Evolutionary conservation across 2,329 filamentous ascomycete species (phyloP), one percentile per base, ranked within the genome.

Genomic region (Coleophoma eucalyptorum): DNA sequence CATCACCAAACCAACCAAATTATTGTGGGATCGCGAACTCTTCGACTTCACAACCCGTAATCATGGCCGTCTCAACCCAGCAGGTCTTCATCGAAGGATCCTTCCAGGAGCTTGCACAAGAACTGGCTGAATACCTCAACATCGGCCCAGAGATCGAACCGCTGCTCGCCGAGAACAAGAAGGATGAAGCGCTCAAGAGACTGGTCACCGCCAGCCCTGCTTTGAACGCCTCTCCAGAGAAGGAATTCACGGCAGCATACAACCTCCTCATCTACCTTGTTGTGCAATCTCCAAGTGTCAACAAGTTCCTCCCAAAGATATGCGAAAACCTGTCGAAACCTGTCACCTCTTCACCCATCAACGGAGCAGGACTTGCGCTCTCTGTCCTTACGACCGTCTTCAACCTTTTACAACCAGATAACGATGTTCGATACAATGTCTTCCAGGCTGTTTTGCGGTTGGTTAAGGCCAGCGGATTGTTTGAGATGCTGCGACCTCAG

Each of bases 181-280:
- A 84, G 65, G 90, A 91, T 75, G 91, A 95, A 59, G 85, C 90
- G 43, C 80, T 99, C 51, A 88, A 92, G 77, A 92, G 91, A 79
- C 79, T 99, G 58, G 89, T 97, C 55, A 83, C 86, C 59, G 88
- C 89, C 51, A 90, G 90, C 48, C 73, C 80, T 48, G 81, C 80
- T 46, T 78, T 99, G 67, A 96, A 92, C 72, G 80, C 81, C 56
- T 89, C 91, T 50, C 90, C 93, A 52, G 94, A 99, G 80, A 95
- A 94, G 81, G 93, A 97, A 72, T 94, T 97, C 70, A 92, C 90
- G 54, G 87, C 93, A 53, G 90, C 93, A 55, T 97, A 97, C 76
- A 97, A 99, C 76, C 87, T 97, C 62, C 86, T 99, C 69, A 86
- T 97, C 67, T 90, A 97, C 77, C 86, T 99, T 54, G 84, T 96